Evolutionary conservation across 352 stramenopile genomes (phyloP).

Genomic region (Phytophthora rubi): DNA sequence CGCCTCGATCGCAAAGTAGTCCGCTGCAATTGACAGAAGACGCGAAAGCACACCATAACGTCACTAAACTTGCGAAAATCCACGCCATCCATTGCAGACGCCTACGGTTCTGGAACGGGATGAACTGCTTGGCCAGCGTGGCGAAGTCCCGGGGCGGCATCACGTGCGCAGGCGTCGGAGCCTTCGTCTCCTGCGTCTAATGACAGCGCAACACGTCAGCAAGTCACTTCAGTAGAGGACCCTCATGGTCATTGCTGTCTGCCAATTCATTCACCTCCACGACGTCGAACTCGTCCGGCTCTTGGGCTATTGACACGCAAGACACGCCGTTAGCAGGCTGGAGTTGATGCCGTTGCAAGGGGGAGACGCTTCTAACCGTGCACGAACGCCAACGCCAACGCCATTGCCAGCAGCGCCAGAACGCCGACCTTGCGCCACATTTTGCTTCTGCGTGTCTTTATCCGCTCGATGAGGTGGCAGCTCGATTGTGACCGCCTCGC

Average conservation of each 20-base stretch:
- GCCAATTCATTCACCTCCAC: slow-evolving; percentile 24
- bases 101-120: slow-evolving; percentile 46
- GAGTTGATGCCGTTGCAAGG: background rate
- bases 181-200: slow-evolving; percentile 18
- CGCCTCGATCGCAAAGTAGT: slow-evolving; percentile 58
- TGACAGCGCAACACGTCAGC: background rate
- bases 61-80: background rate
- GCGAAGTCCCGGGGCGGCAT: slow-evolving; percentile 29
- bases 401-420: slow-evolving; percentile 39
- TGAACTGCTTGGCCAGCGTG: slow-evolving; percentile 37
- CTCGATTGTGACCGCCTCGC: slow-evolving; percentile 1
- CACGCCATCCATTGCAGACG: slow-evolving; percentile 2
- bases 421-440: slow-evolving; percentile 44
- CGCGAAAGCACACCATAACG: background rate
- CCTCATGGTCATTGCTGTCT: background rate
- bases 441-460: slow-evolving; percentile 16
- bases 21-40: slow-evolving; percentile 35
- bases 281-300: slow-evolving; percentile 58
- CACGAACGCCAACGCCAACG: slow-evolving; percentile 33
- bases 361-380: slow-evolving; percentile 21
- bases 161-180: slow-evolving; percentile 8
- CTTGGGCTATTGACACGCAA: slow-evolving; percentile 36
- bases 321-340: background rate
- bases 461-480: background rate
- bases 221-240: background rate